Conservation (phyloP, 768 basidiomycete species). For the Pisolithus microcarpus region DNA sequence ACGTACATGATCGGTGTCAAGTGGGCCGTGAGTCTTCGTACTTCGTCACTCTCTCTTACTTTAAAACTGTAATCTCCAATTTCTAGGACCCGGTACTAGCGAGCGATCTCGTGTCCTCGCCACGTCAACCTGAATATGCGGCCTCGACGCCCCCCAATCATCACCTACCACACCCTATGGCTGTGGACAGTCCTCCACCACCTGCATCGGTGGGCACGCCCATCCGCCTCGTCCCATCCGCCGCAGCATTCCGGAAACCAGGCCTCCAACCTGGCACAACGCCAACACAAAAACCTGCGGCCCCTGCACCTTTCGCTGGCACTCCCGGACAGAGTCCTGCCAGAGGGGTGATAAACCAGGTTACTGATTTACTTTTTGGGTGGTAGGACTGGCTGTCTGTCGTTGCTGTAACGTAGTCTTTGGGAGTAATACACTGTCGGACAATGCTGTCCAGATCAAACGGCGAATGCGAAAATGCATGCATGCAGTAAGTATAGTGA, state of each 20-base stretch:
- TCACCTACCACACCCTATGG: constrained; percentile 36
- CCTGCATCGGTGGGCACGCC: constrained; percentile 57
- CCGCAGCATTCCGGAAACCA: constrained; percentile 61
- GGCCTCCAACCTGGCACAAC: constrained; percentile 9
- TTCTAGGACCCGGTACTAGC: constrained; percentile 57
- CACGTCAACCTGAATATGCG: constrained; percentile 17
- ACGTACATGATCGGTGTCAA: constrained; percentile 82
- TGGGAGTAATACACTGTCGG: background rate
- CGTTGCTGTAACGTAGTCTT: background rate
- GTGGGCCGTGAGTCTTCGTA: constrained; percentile 58
- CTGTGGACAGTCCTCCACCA: constrained; percentile 36
- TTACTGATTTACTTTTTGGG: constrained; percentile 75
- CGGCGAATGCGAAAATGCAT: background rate
- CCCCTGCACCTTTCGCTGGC: constrained; percentile 4
- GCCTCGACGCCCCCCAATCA: constrained; percentile 4
- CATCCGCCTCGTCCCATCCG: constrained; percentile 63
- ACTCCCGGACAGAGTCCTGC: constrained; percentile 24
- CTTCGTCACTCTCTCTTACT: background rate
- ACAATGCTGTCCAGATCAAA: background rate
- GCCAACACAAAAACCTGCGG: constrained; percentile 17
- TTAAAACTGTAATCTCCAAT: background rate
- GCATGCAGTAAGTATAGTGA: background rate
- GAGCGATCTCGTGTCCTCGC: constrained; percentile 40
- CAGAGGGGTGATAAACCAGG: constrained; percentile 63
- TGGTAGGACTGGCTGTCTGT: constrained; percentile 44